Evolutionary conservation across 1,284 basidiomycete genomes (phyloP), one percentile per base, ranked within the genome.

Genomic region (Ustilago trichophora): DNA sequence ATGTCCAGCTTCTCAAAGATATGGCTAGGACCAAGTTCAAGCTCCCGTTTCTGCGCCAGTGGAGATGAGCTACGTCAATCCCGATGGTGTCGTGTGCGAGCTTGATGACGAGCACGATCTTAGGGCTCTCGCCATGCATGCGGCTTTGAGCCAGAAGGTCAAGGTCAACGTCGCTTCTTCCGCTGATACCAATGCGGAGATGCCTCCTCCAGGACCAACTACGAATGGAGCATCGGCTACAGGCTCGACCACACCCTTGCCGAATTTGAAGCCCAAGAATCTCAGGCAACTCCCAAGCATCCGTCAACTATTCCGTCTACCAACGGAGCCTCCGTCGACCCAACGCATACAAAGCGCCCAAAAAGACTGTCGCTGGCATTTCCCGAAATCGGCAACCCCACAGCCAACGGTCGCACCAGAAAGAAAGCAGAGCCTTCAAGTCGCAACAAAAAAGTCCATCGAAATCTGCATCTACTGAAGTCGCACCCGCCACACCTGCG

Each of bases 91-190:
- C 36, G n/a, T 53, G 6, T 68, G 68, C 34, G 66, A 70, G 16
- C 53, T 75, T 10, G 67, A 75, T 18, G 73, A 75, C 32, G 53
- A 57, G 15, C 47, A 71, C 27, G 73, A 75, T 35, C 59, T 75
- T 21, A 56, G 54, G 19, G 73, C 73, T 3, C 54, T 75, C 25
- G 67, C 54, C 15, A 59, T 57, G 12, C 64, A 73, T 47, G 73
- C 73, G 8, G 51, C 57, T 18, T 37, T 59, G 26, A 50, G 55
- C 15, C 48, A 45, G 11, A 64, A 57, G 26, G 54, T 73, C 34
- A 63, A 51, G 15, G 49, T 75, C 22, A 45, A 55, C 16, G 63
- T 72, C 35, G 49, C 41, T 18, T 47, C 55, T 3, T 38, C 54
- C 11, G 40, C 33, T 16, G 24, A 27, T 18, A 3, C 18, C 18